Percentiles rank a stretch among this genome's conserved stretches.
phyloP scores from a whole-genome alignment of 345 rosid species.

The Conringia planisiliqua region DNA sequence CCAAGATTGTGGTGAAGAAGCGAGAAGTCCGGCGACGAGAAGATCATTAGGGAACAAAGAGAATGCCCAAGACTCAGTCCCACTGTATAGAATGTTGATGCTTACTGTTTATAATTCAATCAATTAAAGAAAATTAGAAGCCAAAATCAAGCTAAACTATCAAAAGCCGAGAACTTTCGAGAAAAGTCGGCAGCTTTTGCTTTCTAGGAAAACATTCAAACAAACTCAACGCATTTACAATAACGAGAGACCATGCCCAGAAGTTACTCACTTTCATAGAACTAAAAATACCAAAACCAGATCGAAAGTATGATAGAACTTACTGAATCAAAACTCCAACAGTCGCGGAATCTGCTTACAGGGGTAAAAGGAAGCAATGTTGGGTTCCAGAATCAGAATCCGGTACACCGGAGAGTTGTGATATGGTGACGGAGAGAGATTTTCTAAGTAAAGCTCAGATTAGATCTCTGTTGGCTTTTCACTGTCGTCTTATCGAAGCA shows the following conservation, averaged over 20 bases:
- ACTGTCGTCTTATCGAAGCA: conserved; percentile 8
- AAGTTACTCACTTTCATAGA: background rate
- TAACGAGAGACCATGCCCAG: background rate
- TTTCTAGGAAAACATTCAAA: background rate
- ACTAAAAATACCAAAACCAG: background rate
- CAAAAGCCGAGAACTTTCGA: background rate
- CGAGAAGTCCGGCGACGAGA: background rate
- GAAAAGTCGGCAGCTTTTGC: background rate
- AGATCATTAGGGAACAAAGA: conserved; percentile 4
- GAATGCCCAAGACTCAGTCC: background rate
- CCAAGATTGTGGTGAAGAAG: background rate
- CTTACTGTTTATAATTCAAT: background rate
- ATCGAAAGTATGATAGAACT: background rate
- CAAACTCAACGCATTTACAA: background rate
- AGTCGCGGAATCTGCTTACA: background rate
- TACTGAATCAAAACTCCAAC: conserved; percentile 2
- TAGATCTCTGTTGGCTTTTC: conserved; percentile 17
- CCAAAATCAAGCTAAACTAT: background rate
- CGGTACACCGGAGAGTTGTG: conserved; percentile 5
- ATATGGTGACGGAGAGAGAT: background rate
- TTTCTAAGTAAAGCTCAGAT: background rate
- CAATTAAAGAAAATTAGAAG: background rate
- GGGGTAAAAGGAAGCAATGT: conserved; percentile 5
- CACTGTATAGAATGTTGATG: background rate
- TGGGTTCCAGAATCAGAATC: conserved; percentile 5